These are phyloP conservation scores for Naematelia aurantialba DNA, from an alignment of 768 basidiomycete genomes.

Conservation along the genomic window DNA sequence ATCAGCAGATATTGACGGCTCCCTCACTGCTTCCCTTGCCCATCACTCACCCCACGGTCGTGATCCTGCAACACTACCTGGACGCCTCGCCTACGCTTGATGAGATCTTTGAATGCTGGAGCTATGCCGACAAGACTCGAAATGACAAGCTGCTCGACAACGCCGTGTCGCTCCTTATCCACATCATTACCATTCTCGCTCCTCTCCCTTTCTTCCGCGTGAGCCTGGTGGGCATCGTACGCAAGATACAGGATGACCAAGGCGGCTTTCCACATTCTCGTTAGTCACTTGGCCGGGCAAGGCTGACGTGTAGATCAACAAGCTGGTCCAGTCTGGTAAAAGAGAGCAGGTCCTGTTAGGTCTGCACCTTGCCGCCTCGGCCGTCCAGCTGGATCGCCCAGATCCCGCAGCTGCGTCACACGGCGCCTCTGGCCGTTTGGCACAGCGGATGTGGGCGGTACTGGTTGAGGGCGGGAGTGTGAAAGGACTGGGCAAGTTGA, in stretches of 20 bases:
- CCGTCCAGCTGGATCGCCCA: constrained; percentile 38
- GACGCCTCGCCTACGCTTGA: constrained; percentile 41
- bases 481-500: constrained; percentile 42
- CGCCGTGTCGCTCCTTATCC: constrained; percentile 34
- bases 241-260: constrained; percentile 30
- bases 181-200: constrained; percentile 40
- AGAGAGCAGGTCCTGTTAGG: constrained; percentile 43
- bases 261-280: constrained; percentile 35
- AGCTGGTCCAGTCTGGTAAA: constrained; percentile 42
- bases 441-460: constrained; percentile 33
- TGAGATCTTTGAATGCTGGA: constrained; percentile 45
- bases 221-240: constrained; percentile 32
- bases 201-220: constrained; percentile 47
- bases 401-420: constrained; percentile 13
- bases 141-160: constrained; percentile 29
- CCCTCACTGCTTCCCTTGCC: constrained; percentile 39
- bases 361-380: constrained; percentile 34
- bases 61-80: constrained; percentile 47
- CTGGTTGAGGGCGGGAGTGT: constrained; percentile 43
- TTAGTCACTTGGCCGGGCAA: constrained; percentile 14
- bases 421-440: constrained; percentile 22
- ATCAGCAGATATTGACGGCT: constrained; percentile 42
- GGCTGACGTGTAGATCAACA: constrained; percentile 35
- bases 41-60: constrained; percentile 40
- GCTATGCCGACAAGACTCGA: constrained; percentile 26